Evolutionary conservation across 768 basidiomycete genomes (phyloP).

Genomic region (Exidia glandulosa): DNA sequence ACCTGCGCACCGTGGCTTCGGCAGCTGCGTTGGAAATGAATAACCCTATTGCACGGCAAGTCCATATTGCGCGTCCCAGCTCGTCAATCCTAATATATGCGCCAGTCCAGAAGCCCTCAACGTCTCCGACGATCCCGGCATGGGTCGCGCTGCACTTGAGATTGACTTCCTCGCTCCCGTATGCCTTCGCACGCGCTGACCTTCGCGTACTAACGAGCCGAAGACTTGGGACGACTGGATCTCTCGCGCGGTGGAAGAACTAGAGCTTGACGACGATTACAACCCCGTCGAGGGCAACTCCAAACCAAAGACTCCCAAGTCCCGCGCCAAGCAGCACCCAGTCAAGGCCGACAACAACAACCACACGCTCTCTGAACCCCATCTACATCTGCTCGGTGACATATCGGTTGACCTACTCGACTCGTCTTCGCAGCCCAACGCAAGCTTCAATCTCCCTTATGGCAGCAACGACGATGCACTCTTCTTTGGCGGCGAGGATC

Average conservation of each 20-base stretch:
- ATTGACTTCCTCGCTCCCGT: slow-evolving; percentile 11
- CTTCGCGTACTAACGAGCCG: neutral
- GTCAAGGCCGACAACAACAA: slow-evolving; percentile 12
- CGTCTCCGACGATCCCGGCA: slow-evolving; percentile 14
- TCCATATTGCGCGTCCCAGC: neutral
- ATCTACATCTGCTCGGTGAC: slow-evolving; percentile 46
- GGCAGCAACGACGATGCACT: slow-evolving; percentile 33
- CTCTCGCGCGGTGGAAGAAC: neutral
- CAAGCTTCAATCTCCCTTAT: slow-evolving; percentile 27
- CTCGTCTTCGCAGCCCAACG: slow-evolving; percentile 48
- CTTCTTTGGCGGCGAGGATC: slow-evolving; percentile 30
- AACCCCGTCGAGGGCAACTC: neutral
- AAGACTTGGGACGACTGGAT: neutral
- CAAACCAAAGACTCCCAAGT: neutral
- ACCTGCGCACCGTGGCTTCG: slow-evolving; percentile 36
- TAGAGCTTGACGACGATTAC: neutral
- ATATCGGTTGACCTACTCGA: slow-evolving; percentile 35
- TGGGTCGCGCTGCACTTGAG: slow-evolving; percentile 12
- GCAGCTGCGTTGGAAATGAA: slow-evolving; percentile 59
- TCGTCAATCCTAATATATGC: neutral
- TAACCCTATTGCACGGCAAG: slow-evolving; percentile 54
- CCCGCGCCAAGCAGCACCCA: neutral
- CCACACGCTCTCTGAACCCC: slow-evolving; percentile 62
- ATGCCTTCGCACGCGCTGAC: neutral
- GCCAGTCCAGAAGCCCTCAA: slow-evolving; percentile 25